Evolutionary conservation across 768 basidiomycete genomes (phyloP).

Genomic region (Pholiota molesta): DNA sequence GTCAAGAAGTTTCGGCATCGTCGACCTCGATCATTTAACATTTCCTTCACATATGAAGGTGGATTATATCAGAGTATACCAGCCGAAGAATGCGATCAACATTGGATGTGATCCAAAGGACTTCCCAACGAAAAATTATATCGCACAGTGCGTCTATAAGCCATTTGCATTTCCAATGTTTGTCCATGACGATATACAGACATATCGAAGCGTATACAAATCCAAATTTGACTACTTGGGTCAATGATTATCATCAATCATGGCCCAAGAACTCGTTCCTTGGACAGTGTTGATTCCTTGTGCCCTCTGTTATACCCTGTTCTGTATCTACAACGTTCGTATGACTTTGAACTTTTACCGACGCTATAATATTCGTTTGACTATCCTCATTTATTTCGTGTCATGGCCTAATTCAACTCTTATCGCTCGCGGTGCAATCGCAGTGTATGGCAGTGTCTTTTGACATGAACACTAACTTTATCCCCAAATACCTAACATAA

Average conservation of each 20-base stretch:
- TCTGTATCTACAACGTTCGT: background rate
- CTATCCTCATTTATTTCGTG: background rate
- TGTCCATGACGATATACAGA: constrained; percentile 23
- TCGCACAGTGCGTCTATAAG: constrained; percentile 48
- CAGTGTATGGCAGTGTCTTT: background rate
- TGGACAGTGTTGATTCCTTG: constrained; percentile 33
- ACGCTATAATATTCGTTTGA: background rate
- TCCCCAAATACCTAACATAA: constrained; percentile 33
- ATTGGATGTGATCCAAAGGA: constrained; percentile 72
- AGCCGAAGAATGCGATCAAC: constrained; percentile 60
- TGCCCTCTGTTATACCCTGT: background rate
- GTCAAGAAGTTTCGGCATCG: constrained; percentile 73
- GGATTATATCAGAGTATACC: constrained; percentile 71
- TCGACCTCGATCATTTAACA: constrained; percentile 67
- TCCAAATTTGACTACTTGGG: constrained; percentile 60
- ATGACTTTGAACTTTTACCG: no score
- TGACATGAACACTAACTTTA: background rate
- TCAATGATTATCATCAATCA: constrained; percentile 50
- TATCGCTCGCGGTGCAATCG: background rate
- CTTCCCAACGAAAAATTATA: constrained; percentile 76
- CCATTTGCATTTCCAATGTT: background rate
- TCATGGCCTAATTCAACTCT: no score
- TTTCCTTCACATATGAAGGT: constrained; percentile 64
- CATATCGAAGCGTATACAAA: constrained; percentile 75
- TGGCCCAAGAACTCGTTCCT: constrained; percentile 64